A percentile compares a stretch with the other conserved stretches of the same genome.
These are phyloP conservation scores for Pseudopithomyces maydicus DNA, from an alignment of 2,329 filamentous ascomycete species.

Conservation along the genomic window DNA sequence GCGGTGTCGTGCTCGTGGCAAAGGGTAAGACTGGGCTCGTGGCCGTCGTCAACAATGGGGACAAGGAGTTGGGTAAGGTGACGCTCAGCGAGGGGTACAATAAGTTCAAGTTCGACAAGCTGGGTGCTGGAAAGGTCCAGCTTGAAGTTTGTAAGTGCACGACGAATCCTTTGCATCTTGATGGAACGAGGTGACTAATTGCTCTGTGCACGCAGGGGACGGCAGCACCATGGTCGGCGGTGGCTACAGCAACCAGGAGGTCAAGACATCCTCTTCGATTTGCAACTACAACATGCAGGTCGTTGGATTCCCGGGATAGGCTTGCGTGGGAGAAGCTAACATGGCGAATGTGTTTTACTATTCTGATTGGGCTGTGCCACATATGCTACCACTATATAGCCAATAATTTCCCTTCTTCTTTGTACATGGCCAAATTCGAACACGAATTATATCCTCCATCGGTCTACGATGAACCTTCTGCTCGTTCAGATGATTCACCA, in stretches of 20 bases:
- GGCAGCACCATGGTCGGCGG: conserved; percentile 25
- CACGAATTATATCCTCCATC: no score
- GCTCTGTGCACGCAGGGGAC: conserved; percentile 9
- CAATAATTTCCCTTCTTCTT: no score
- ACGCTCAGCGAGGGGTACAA: conserved; percentile 24
- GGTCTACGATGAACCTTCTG: no score
- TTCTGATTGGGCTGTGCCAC: background rate
- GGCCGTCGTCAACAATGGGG: conserved; percentile 29
- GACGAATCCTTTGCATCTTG: background rate
- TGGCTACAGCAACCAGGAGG: conserved; percentile 18
- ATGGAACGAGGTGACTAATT: background rate
- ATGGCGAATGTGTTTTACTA: background rate
- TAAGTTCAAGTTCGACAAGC: conserved; percentile 25
- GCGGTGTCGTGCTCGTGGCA: conserved; percentile 31
- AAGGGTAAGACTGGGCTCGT: conserved; percentile 20
- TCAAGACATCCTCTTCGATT: conserved; percentile 7
- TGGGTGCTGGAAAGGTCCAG: conserved; percentile 27
- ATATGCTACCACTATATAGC: no score
- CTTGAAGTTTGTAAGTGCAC: conserved; percentile 25
- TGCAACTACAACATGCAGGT: conserved; percentile 28
- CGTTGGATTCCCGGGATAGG: conserved; percentile 8
- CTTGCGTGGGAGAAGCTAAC: background rate
- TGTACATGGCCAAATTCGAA: no score
- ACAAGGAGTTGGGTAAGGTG: conserved; percentile 18
- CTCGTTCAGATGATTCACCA: no score